Evolutionary conservation across 2,329 filamentous ascomycete species (phyloP), one percentile per base, ranked within the genome.

Genomic region (Periconia macrospinosa): DNA sequence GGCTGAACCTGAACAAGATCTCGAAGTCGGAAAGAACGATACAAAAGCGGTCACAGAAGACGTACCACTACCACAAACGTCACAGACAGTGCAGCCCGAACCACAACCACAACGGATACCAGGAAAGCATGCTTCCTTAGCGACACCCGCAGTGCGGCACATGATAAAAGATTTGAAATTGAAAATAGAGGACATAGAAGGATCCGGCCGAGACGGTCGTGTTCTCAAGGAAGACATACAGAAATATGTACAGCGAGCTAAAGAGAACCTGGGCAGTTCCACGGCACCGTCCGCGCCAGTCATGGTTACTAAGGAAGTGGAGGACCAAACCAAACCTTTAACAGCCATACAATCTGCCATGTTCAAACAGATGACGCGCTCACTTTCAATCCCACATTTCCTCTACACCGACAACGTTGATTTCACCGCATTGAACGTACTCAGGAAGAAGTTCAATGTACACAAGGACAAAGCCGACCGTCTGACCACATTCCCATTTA

Each of bases 321-420:
- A 80, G 50, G 94, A 97, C 74, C 89, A 86, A 9, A 75, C 80
- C 1, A 81, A 88, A 30, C 79, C 84, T 53, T 79, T 99, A 56
- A 90, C 90, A 13, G 87, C 87, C 37, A 89, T 90, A 14, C 93
- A 97, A 76, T 82, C 84, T 37, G 89, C 91, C 70, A 99, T 99
- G 94, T 97, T 96, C 86, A 97, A 95, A 78, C 84, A 87, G 55
- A 99, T 99, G 94, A 97, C 93, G 14, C 86, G 86, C 54, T 97
- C 93, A 2, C 83, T 99, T 58, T 85, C 77, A 47, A 97, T 97
- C 65, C 94, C 94, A 0, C 94, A 97, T 76, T 97, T 99, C 76
- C 85, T 97, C 56, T 99, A 96, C 77, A 89, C 91, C 40, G 92
- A 96, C 75, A 90, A 93, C 70, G 81, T 96, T 47, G 89, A 95